Base-by-base conservation (phyloP, 805 yeast species). In the Peterozyma toletana region DNA sequence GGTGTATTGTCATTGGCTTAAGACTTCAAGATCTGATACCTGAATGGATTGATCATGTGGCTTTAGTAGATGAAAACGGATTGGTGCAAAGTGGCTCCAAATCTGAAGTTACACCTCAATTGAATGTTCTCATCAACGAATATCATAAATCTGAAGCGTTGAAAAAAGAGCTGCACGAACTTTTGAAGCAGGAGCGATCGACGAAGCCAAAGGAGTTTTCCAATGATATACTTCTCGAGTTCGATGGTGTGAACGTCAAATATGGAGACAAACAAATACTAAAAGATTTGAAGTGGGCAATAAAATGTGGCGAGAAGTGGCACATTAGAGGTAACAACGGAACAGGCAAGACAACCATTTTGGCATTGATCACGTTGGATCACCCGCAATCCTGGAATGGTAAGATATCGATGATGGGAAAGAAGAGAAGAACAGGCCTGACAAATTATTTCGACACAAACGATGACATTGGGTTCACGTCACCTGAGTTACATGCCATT, bases 351-450 rank as follows among this genome's bases (percentile, higher is more conserved):
- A 86, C 96, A 1, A 93, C 99, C 0, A 63, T 91, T 18, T 62
- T 93, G 13, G 78, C 97, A 2, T 60, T 93, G 38, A 70, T 91
- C 29, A 89, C 96, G 0, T 89, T 96, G 3, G 99, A 91, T 54
- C 99, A 91, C 58, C 99, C 99, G 1, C 96, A 91, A 62, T 82
- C 96, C 2, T 91, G 98, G 98, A 82, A 78, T 51, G 72, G 78
- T 5, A 77, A 73, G 17, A 71, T 93, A 17, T 62, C 66, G 7
- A 67, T 88, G 38, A 72, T 83, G 51, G 88, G 89, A 0, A 71
- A 71, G 30, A 75, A 80, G 9, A 73, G 97, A 35, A 73, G 72
- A 47, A 80, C 90, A 0, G 99, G 98, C 2, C 68, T 65, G 35
- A 77, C 82, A 13, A 80, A 78, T 47, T 90, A 84, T 57, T 88